Evolutionary conservation across 225 moss, liverwort and hornwort genomes (phyloP), one percentile per base, ranked within the genome.

Genomic region (Bryoerythrophyllum caledonicum): DNA sequence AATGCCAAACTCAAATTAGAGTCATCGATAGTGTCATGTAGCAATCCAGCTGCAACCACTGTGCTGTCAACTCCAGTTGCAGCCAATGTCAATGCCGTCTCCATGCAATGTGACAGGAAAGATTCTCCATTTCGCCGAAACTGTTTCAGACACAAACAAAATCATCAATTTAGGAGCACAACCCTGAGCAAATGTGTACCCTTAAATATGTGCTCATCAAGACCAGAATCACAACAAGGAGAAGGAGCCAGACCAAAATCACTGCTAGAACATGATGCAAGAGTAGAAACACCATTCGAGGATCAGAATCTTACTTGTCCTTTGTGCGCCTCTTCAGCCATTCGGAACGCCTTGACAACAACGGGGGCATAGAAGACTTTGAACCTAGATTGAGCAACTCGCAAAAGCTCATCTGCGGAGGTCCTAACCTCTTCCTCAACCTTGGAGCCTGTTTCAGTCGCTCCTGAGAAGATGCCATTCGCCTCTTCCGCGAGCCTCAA

Each of bases 1-100:
- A 82, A 75, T n/a, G 80, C 78, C 74, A 77, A 81, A 72, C 80
- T 82, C 57, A 96, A 44, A 30, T 76, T 69, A 4, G 91, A 89
- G 38, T 96, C 96, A 79, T 96, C 96, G 14, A 93, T 78, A 6
- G 90, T 86, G 75, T 96, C 96, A 48, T 96, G 96, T 6, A 96
- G 79, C 64, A 96, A 79, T 14, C 96, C 96, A 46, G 93, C 93
- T 61, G 93, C 96, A 27, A 96, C 92, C 5, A 96, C 93, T 7
- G 86, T 77, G 11, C 82, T 84, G 32, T 88, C 92, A 21, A 93
- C 92, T 53, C 96, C 92, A 51, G 90, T 92, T 30, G 74, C 82
- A 14, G 96, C 96, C 55, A 96, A 85, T 46, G 91, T 89, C 63
- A 86, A 69, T 15, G 96, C 96, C 11, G 93, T 93, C 80, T 96